phyloP scores from a whole-genome alignment of 2,329 filamentous ascomycete genomes.

The Bipolaris oryzae region DNA sequence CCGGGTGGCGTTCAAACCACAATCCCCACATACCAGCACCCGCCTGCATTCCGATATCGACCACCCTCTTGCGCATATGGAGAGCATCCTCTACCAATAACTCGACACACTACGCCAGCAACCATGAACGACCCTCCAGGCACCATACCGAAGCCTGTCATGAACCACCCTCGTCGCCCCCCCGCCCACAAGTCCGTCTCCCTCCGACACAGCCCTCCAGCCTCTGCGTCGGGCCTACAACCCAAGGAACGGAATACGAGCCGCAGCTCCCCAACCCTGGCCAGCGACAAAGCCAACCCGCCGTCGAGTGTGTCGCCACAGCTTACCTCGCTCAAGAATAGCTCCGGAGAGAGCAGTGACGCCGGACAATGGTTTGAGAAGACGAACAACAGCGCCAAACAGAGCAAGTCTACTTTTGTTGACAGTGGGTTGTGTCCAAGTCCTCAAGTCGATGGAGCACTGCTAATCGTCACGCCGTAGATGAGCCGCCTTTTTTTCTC shows the following conservation, averaged over 20 bases:
- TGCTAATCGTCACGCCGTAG: slow-evolving; percentile 26
- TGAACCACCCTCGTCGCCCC: slow-evolving; percentile 49
- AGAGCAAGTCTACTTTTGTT: slow-evolving; percentile 45
- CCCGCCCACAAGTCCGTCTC: slow-evolving; percentile 56
- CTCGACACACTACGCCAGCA: slow-evolving; percentile 4
- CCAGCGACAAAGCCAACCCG: slow-evolving; percentile 48
- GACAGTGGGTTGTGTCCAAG: slow-evolving; percentile 47
- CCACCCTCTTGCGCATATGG: slow-evolving; percentile 20
- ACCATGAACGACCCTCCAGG: slow-evolving; percentile 34
- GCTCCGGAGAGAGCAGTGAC: slow-evolving; percentile 59
- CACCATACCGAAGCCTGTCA: slow-evolving; percentile 19
- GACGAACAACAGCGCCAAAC: slow-evolving; percentile 56
- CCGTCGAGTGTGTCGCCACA: slow-evolving; percentile 50
- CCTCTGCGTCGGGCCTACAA: neutral
- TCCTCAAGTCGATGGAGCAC: neutral
- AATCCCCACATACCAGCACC: slow-evolving; percentile 1
- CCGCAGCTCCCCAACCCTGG: slow-evolving; percentile 33
- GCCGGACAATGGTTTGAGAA: slow-evolving; percentile 60
- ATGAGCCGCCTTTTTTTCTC: slow-evolving; percentile 54
- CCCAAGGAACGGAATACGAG: slow-evolving; percentile 18
- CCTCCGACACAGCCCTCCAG: slow-evolving; percentile 49
- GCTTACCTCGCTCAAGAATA: slow-evolving; percentile 45
- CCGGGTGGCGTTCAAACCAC: neutral
- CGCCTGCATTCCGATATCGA: neutral
- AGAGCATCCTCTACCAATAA: slow-evolving; percentile 21